A percentile compares a stretch with the other conserved stretches of the same genome.
phyloP scores from a whole-genome alignment of 2,329 filamentous ascomycete genomes.

The Ophiostoma piceae region DNA sequence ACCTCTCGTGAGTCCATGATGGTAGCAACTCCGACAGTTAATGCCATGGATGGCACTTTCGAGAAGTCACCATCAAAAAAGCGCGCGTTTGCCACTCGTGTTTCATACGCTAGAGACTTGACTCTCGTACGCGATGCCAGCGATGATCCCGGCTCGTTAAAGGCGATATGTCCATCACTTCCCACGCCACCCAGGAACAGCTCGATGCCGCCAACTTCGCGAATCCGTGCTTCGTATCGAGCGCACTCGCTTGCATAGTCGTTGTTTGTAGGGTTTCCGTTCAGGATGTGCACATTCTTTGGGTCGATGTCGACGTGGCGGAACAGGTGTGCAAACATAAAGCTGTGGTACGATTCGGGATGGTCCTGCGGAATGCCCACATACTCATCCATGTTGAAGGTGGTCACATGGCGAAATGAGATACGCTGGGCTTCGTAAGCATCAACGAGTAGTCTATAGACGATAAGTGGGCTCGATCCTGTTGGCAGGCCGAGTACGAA shows the following conservation, averaged over 20 bases:
- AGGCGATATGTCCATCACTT: slow-evolving; percentile 71
- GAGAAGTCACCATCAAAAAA: slow-evolving; percentile 63
- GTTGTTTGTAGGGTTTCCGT: slow-evolving; percentile 55
- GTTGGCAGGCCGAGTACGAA: slow-evolving; percentile 70
- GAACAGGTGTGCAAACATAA: slow-evolving; percentile 79
- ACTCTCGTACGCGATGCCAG: slow-evolving; percentile 64
- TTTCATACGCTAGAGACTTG: slow-evolving; percentile 72
- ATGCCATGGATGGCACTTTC: slow-evolving; percentile 62
- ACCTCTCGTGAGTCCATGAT: slow-evolving; percentile 67
- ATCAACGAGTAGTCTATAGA: slow-evolving; percentile 63
- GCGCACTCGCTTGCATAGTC: slow-evolving; percentile 57
- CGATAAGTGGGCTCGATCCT: slow-evolving; percentile 62
- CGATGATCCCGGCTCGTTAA: slow-evolving; percentile 73
- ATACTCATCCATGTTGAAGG: slow-evolving; percentile 67
- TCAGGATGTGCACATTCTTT: slow-evolving; percentile 64
- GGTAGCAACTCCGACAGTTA: slow-evolving; percentile 54
- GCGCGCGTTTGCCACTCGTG: slow-evolving; percentile 68
- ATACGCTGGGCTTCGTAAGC: slow-evolving; percentile 52
- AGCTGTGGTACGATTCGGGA: slow-evolving; percentile 71
- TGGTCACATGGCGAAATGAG: slow-evolving; percentile 60
- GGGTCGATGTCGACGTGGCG: slow-evolving; percentile 65
- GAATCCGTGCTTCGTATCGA: slow-evolving; percentile 65
- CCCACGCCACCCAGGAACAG: slow-evolving; percentile 72
- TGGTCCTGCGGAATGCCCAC: slow-evolving; percentile 66
- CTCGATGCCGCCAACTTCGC: slow-evolving; percentile 63